These are phyloP conservation scores for Schizosaccharomyces osmophilus DNA, from an alignment of 805 yeast species.

Conservation along the genomic window DNA sequence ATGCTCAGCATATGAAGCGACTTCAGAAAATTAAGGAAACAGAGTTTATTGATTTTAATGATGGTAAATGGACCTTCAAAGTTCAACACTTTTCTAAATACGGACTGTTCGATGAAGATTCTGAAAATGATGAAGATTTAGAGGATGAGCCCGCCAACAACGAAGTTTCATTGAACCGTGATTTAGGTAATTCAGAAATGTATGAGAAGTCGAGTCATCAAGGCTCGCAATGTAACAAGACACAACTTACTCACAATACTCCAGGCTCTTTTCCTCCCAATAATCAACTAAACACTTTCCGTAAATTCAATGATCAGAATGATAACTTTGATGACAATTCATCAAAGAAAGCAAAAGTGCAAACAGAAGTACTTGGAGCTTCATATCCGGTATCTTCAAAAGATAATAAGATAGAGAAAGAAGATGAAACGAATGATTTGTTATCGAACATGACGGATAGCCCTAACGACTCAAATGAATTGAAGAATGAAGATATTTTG, in stretches of 20 bases:
- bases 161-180: slow-evolving; percentile 19
- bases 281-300: too few species aligned
- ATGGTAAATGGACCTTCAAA: slow-evolving; percentile 22
- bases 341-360: not conserved
- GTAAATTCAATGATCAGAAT: too few species aligned
- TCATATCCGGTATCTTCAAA: not conserved
- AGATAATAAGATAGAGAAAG: too few species aligned
- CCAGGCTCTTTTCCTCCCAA: not conserved
- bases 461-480: not conserved
- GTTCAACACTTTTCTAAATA: slow-evolving; percentile 72
- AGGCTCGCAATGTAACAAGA: not conserved
- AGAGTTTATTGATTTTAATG: slow-evolving; percentile 43
- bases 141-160: slow-evolving; percentile 33
- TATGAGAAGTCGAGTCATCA: not conserved
- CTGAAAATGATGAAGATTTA: slow-evolving; percentile 28
- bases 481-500: not conserved
- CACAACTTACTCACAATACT: not conserved
- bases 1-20: slow-evolving; percentile 41
- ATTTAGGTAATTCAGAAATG: not conserved
- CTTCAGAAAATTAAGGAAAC: slow-evolving; percentile 35
- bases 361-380: not conserved
- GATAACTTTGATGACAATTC: too few species aligned
- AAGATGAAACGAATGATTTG: too few species aligned
- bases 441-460: not conserved
- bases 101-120: slow-evolving; percentile 59